Evolutionary conservation across 2,329 filamentous ascomycete genomes (phyloP).

Genomic region (Zalaria sp.): DNA sequence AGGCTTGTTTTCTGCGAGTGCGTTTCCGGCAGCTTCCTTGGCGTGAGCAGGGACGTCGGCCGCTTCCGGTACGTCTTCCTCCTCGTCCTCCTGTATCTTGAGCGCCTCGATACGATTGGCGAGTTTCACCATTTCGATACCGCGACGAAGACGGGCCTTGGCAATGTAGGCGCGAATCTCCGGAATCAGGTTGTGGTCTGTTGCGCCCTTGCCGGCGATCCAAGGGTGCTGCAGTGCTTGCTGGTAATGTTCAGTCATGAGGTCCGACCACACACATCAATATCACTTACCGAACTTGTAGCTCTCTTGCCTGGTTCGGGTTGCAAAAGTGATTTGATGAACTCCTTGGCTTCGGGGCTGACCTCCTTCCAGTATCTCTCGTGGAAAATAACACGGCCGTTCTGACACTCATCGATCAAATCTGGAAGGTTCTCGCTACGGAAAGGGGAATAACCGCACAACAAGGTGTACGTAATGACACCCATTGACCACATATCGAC

Average conservation of each 20-base stretch:
- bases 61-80: slow-evolving; percentile 48
- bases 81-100: slow-evolving; percentile 84
- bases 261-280: background rate
- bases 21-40: slow-evolving; percentile 39
- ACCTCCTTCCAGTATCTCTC: slow-evolving; percentile 98
- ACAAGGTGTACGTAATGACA: slow-evolving; percentile 94
- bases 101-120: slow-evolving; percentile 89
- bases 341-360: slow-evolving; percentile 86
- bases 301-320: slow-evolving; percentile 63
- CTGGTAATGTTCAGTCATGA: slow-evolving; percentile 23
- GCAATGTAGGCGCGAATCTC: slow-evolving; percentile 93
- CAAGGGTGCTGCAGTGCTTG: slow-evolving; percentile 71
- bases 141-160: slow-evolving; percentile 77
- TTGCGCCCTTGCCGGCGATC: slow-evolving; percentile 83
- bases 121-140: slow-evolving; percentile 92
- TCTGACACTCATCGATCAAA: slow-evolving; percentile 85
- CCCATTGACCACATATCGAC: slow-evolving; percentile 99
- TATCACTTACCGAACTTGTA: slow-evolving; percentile 52
- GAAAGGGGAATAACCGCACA: slow-evolving; percentile 97
- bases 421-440: slow-evolving; percentile 86
- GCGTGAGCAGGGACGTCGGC: slow-evolving; percentile 49
- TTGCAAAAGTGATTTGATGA: slow-evolving; percentile 71
- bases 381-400: slow-evolving; percentile 78
- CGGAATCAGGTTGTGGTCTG: slow-evolving; percentile 91
- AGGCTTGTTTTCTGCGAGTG: slow-evolving; percentile 16